Evolutionary conservation across 768 basidiomycete species (phyloP).

Genomic region (Vararia minispora): DNA sequence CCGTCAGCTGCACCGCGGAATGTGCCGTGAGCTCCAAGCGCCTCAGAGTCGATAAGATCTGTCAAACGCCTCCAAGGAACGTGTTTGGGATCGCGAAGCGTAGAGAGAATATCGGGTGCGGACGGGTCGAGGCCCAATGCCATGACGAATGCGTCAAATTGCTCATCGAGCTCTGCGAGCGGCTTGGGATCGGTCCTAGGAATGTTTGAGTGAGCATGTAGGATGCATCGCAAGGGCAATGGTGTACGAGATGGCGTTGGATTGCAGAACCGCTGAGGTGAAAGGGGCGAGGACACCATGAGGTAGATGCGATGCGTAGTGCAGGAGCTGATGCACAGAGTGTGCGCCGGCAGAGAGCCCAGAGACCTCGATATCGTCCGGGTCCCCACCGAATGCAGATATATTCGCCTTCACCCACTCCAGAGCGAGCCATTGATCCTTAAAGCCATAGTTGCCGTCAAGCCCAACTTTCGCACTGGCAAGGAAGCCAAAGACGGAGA

Average conservation of each 20-base stretch:
- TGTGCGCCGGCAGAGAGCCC: slow-evolving; percentile 74
- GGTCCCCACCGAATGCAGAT: slow-evolving; percentile 58
- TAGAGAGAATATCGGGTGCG: slow-evolving; percentile 34
- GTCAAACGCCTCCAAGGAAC: slow-evolving; percentile 42
- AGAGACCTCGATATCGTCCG: slow-evolving; percentile 45
- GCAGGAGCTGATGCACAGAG: slow-evolving; percentile 64
- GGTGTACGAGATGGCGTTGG: slow-evolving; percentile 57
- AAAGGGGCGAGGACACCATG: slow-evolving; percentile 49
- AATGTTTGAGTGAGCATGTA: slow-evolving; percentile 19
- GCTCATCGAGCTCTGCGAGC: slow-evolving; percentile 41
- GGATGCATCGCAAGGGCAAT: background rate
- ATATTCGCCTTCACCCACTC: slow-evolving; percentile 66
- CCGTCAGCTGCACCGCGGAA: slow-evolving; percentile 59
- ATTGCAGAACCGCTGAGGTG: slow-evolving; percentile 54
- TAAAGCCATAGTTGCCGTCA: slow-evolving; percentile 73
- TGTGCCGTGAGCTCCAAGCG: slow-evolving; percentile 43
- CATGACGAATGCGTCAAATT: slow-evolving; percentile 52
- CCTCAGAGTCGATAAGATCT: slow-evolving; percentile 45
- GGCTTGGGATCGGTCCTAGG: slow-evolving; percentile 43
- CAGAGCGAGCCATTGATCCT: slow-evolving; percentile 74
- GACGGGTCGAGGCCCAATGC: slow-evolving; percentile 45
- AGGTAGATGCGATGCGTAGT: slow-evolving; percentile 56
- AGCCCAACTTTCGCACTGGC: slow-evolving; percentile 51
- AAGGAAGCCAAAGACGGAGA: slow-evolving; percentile 70
- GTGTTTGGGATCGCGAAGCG: slow-evolving; percentile 36